Conservation (phyloP, 2,329 filamentous ascomycete genomes). For the Fusarium stilboides region DNA sequence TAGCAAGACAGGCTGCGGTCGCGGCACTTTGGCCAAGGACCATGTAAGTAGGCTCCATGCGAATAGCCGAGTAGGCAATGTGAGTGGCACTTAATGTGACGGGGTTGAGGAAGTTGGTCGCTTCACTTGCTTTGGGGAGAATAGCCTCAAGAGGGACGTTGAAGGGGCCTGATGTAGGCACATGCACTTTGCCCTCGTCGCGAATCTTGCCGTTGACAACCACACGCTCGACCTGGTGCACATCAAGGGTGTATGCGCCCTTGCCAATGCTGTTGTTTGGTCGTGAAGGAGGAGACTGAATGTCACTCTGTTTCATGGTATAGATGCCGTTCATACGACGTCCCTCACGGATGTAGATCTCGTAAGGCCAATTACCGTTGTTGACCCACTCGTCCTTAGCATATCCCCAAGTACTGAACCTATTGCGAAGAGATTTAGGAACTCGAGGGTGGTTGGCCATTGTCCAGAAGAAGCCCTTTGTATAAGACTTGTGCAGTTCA, state of each 20-base stretch:
- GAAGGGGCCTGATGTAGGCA: slow-evolving; percentile 27
- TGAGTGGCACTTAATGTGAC: slow-evolving; percentile 38
- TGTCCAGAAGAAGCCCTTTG: slow-evolving; percentile 39
- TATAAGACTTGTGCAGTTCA: slow-evolving; percentile 29
- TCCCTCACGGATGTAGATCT: slow-evolving; percentile 40
- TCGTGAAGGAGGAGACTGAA: slow-evolving; percentile 22
- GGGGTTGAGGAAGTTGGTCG: slow-evolving; percentile 38
- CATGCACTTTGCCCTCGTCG: slow-evolving; percentile 38
- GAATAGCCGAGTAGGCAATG: slow-evolving; percentile 35
- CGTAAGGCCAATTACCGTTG: slow-evolving; percentile 38
- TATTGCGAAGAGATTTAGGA: slow-evolving; percentile 9
- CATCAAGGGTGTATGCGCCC: slow-evolving; percentile 34
- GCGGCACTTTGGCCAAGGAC: slow-evolving; percentile 39
- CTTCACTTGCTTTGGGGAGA: slow-evolving; percentile 22
- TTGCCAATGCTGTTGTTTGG: slow-evolving; percentile 21
- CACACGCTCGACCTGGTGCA: slow-evolving; percentile 38
- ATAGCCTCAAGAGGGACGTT: slow-evolving; percentile 32
- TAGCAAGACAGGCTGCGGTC: slow-evolving; percentile 36
- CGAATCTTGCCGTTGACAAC: slow-evolving; percentile 23
- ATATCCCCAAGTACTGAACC: slow-evolving; percentile 30
- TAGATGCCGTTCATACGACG: slow-evolving; percentile 37
- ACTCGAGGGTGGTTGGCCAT: slow-evolving; percentile 35
- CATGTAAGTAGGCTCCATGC: slow-evolving; percentile 43
- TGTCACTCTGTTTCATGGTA: slow-evolving; percentile 37
- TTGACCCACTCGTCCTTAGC: slow-evolving; percentile 37